Evolutionary conservation across 805 yeast species (phyloP), one percentile per base, ranked within the genome.

Genomic region (Priceomyces haplophilus): DNA sequence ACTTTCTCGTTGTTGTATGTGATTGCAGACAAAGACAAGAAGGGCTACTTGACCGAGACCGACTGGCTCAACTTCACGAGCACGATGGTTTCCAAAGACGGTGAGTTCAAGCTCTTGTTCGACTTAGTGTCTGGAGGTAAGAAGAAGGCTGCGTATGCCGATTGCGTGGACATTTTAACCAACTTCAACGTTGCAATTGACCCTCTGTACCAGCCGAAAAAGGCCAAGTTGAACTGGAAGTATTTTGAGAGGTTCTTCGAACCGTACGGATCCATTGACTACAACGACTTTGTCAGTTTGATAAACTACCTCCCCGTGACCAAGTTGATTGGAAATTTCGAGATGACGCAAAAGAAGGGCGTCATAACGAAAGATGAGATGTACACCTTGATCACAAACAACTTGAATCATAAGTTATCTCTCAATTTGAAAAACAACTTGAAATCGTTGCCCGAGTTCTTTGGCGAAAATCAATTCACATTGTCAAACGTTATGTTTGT

Each of bases 61-160:
- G 97, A 91, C 58, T 91, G 95, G 85, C 65, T 78, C 39, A 74
- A 75, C 34, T 86, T 91, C 58, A 81, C 85, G 53, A 72, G 75
- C 46, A 73, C 72, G 25, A 62, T 78, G 36, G 51, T 55, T 29
- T 50, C 59, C 7, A 48, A 45, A 15, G 65, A 62, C 42, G 65
- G 65, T 20, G 67, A 62, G 37, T 61, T 58, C 46, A 61, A 61
- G 38, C 48, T 61, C 31, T 51, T 61, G 20, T 62, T 51, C 37
- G 53, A 58, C 23, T 49, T 59, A 33, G 43, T 58, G n/a, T 38
- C 61, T 18, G 41, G 47, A 15, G 52, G 50, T 30, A 45, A 50
- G 19, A 38, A 47, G 11, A 53, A 44, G 40, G 51, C 67, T 41
- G 43, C 60, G 15, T 69, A 67, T 48, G 56, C 62, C 34, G 62